Base-by-base conservation (phyloP, 164 flowering plant genomes). In the Taxillus chinensis region DNA sequence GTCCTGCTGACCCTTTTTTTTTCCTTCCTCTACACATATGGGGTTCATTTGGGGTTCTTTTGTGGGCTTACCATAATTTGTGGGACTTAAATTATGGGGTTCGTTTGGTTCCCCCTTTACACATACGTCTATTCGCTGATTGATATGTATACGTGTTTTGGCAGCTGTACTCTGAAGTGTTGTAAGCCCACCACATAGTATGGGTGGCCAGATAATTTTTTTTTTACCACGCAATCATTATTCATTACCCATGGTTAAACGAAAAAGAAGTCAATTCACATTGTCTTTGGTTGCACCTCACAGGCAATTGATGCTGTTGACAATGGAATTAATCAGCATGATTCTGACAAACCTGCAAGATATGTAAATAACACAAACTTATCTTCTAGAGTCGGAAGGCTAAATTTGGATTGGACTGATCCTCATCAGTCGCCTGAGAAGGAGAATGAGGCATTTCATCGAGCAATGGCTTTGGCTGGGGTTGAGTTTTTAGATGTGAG, bases 291-390 rank as follows among this genome's bases (percentile, higher is more conserved):
- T 62, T 60, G 7, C 39, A 60, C 56, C 49, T 61, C 13, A 69
- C 78, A 89, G 99, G 97, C 96, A 73, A 78, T 89, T 72, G 97
- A 90, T 82, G 96, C 96, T 39, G 72, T 83, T 67, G 98, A 90
- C 77, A 90, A 93, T 81, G 98, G 97, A 41, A 78, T 90, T 17
- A 85, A 83, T 74, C 89, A 76, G 65, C 90, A 75, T 67, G 95
- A 85, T 62, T 82, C 89, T 8, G 92, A 90, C 66, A 75, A 75
- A 67, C 89, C 92, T 12, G 84, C 92, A 51, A 85, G 79, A 76
- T 93, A 89, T 78, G 95, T 89, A 61, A 87, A 80, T 59, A 86
- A 79, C 67, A 90, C 99, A 53, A 63, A 80, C 66, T 75, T 93
- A 68, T 82, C 97, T 57, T 81, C 96, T 42, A 86, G 99, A 66